Evolutionary conservation across 371 early-diverging fungal genomes (phyloP).

Genomic region (Mortierella sp.): DNA sequence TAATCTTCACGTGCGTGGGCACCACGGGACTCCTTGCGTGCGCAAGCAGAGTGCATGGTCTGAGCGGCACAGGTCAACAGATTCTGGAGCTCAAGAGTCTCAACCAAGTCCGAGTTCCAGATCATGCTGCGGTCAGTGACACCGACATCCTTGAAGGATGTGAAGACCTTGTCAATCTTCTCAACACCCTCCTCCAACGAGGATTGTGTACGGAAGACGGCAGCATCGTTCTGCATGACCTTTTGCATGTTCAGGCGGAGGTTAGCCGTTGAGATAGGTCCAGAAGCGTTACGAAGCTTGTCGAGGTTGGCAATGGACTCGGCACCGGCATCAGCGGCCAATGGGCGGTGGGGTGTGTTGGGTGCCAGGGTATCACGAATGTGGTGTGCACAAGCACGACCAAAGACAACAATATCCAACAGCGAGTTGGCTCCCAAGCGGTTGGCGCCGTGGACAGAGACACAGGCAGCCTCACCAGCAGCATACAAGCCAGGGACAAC

Average conservation of each 20-base stretch:
- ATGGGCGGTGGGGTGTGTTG: slow-evolving; percentile 81
- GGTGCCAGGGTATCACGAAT: slow-evolving; percentile 91
- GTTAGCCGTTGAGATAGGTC: slow-evolving; percentile 83
- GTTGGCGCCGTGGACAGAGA: slow-evolving; percentile 97
- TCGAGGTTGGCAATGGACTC: slow-evolving; percentile 93
- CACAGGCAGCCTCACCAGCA: slow-evolving; percentile 94
- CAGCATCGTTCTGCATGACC: slow-evolving; percentile 97
- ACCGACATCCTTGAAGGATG: slow-evolving; percentile 84
- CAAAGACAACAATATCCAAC: slow-evolving; percentile 97
- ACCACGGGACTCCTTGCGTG: slow-evolving; percentile 97
- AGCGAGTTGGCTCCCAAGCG: slow-evolving; percentile 98
- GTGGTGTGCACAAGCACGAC: slow-evolving; percentile 95
- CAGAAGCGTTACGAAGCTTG: slow-evolving; percentile 86
- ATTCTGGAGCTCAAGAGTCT: slow-evolving; percentile 97
- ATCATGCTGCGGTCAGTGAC: slow-evolving; percentile 94
- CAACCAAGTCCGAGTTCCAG: slow-evolving; percentile 98
- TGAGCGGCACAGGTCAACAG: slow-evolving; percentile 95
- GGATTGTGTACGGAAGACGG: slow-evolving; percentile 95
- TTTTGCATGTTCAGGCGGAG: slow-evolving; percentile 96
- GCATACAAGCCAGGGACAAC: slow-evolving; percentile 95
- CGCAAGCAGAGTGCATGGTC: slow-evolving; percentile 95
- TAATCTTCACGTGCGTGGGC: slow-evolving; percentile 98
- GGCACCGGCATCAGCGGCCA: slow-evolving; percentile 88
- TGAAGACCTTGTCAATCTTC: slow-evolving; percentile 88
- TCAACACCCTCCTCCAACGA: slow-evolving; percentile 89